Evolutionary conservation across 106 monocot genomes (phyloP), one percentile per base, ranked within the genome.

Genomic region (Iris macrosiphon): DNA sequence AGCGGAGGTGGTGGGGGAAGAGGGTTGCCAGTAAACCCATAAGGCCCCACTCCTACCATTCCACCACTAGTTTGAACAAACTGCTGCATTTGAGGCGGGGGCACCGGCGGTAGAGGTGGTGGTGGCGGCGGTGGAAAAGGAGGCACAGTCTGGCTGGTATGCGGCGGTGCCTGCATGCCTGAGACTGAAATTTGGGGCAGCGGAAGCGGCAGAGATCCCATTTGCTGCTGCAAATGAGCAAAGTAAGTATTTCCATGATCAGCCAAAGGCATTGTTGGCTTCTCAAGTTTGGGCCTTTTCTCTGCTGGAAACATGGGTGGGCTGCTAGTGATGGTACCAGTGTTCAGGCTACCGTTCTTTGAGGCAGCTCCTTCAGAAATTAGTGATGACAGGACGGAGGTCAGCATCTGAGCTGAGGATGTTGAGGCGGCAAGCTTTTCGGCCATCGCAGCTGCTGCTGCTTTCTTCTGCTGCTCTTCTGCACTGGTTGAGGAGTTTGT

Each of bases 371-470:
- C 79, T 75, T 98, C 80, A 10, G 90, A 86, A 5, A 67, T 86
- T 7, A 98, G 63, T 37, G 98, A 87, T 1, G 87, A 87, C 0
- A 98, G 69, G 10, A 98, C 66, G 1, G 98, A 91, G 40, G 76
- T 70, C 6, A 98, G 80, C 71, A 98, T 68, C 55, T 98, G 72
- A 4, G 76, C 89, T 6, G 96, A 87, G 15, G 96, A 86, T 45
- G 96, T 75, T 15, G 74, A 79, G 9, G 96, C 82, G 7, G 86
- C 75, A 22, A 98, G 79, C 72, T 78, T 98, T 26, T 82, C 96
- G 0, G 89, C 96, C 12, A 98, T 74, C 15, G 72, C 96, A 23
- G 98, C 98, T 26, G 87, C 98, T 26, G 91, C 98, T 12, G 91
- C 77, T 68, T 87, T 98, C 60, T 91, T 98, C 41, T 77, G 62